Base-by-base conservation (phyloP, 129 eudicot species). In the Lactuca saligna region DNA sequence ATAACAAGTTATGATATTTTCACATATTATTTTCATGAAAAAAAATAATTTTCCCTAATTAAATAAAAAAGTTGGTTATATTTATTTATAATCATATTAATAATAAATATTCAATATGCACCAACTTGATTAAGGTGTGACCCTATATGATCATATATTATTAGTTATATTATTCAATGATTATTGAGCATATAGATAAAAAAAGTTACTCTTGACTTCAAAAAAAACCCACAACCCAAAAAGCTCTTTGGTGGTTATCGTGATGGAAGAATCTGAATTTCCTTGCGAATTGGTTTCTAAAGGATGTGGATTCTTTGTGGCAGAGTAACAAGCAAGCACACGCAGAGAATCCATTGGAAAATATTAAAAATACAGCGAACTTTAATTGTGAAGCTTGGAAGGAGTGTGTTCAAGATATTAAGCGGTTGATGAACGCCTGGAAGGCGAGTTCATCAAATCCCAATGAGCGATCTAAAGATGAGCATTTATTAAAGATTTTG, bases 281-380 rank as follows among this genome's bases (percentile, higher is more conserved):
- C 74, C 76, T 78, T 11, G 73, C 16, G 41, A 79, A 16, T 3
- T 55, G 63, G 81, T 13, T 71, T 48, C 60, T 66, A 64, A 61
- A 56, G 50, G 72, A 15, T 58, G 34, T 7, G 80, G 66, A 61
- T 63, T 54, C 58, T 17, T 69, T 46, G 75, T 53, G 44, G 71
- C 57, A 58, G 83, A 78, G 74, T 63, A 80, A 61, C 64, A 66
- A 44, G 58, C 66, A 12, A 81, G 55, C 50, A 74, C 74, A 81
- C 81, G 89, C 81, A 81, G 68, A 75, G 86, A 54, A 78, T 84
- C 83, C 88, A 83, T 83, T 75, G 17, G 7, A 29, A n/a, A 10
- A 31, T 13, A 12, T 31, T 11, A 35, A 8, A 54, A 37, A 42
- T 54, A 56, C 65, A 33, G 3, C 12, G 7, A 41, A 59, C 4